Conservation (phyloP, 495 filamentous ascomycete species). For the Podospora australis region DNA sequence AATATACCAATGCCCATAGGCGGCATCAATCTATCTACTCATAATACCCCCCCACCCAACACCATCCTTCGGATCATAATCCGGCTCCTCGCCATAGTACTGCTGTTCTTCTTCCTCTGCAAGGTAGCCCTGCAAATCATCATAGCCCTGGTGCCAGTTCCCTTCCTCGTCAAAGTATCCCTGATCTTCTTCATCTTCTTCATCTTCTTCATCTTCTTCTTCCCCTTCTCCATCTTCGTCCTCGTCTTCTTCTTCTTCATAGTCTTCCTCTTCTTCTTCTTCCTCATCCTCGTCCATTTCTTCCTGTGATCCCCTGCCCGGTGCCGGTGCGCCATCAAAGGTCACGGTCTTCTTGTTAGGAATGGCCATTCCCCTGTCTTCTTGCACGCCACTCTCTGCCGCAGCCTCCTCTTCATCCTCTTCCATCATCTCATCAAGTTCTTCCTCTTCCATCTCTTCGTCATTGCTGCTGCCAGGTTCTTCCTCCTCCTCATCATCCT, state of each 20-base stretch:
- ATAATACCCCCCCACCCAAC: too few relatives aligned
- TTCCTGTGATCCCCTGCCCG: not conserved
- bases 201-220: conserved; percentile 3
- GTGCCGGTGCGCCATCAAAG: not conserved
- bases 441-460: conserved; percentile 9
- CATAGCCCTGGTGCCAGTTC: conserved; percentile 4
- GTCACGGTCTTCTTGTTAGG: not conserved
- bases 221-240: conserved; percentile 9
- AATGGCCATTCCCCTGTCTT: not conserved
- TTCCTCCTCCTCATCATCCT: conserved; percentile 7
- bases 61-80: too few relatives aligned
- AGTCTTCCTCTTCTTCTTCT: conserved; percentile 1
- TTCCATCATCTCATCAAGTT: conserved; percentile 15
- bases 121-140: too few relatives aligned
- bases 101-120: too few relatives aligned
- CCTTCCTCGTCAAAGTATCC: conserved; percentile 9
- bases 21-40: too few relatives aligned
- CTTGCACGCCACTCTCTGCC: not conserved
- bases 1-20: too few relatives aligned
- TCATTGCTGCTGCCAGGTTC: conserved; percentile 1
- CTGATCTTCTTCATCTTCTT: conserved; percentile 10
- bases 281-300: not conserved
- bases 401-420: conserved; percentile 10
- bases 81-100: too few relatives aligned
- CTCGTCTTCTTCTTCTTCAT: conserved; percentile 4